A percentile compares a stretch with the other conserved stretches of the same genome.
Evolutionary conservation across 1,284 basidiomycete genomes (phyloP).

Genomic region (Malassezia caprae): DNA sequence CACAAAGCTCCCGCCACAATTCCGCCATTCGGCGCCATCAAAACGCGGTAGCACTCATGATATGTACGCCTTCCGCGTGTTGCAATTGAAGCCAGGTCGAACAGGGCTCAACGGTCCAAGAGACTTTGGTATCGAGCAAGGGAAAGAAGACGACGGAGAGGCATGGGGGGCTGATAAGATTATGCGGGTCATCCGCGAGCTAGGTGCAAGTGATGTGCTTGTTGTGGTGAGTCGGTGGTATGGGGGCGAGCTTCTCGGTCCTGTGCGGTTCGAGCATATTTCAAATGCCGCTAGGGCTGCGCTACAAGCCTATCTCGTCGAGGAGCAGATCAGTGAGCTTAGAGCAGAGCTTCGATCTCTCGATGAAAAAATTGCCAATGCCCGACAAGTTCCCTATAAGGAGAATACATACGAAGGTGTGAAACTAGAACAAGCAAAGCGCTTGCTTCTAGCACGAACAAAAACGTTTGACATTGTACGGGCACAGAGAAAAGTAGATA

Average conservation of each 20-base stretch:
- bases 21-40: constrained; percentile 25
- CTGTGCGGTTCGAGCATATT: constrained; percentile 66
- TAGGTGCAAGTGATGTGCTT: constrained; percentile 38
- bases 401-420: constrained; percentile 4
- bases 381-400: background rate
- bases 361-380: constrained; percentile 21
- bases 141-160: constrained; percentile 43
- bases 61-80: constrained; percentile 39
- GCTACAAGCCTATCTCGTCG: constrained; percentile 58
- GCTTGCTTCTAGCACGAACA: constrained; percentile 7
- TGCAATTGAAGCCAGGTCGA: constrained; percentile 36
- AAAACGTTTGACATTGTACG: constrained; percentile 5
- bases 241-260: constrained; percentile 63
- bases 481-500: background rate
- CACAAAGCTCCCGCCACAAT: constrained; percentile 28
- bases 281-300: constrained; percentile 64
- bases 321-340: constrained; percentile 50
- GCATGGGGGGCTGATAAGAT: constrained; percentile 36
- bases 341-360: constrained; percentile 22
- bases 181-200: constrained; percentile 26
- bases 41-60: constrained; percentile 37
- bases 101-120: constrained; percentile 31
- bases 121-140: constrained; percentile 40
- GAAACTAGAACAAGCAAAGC: constrained; percentile 1
- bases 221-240: constrained; percentile 54